Percentiles rank a stretch among this genome's conserved stretches.
phyloP scores from a whole-genome alignment of 306 rosid species.

The Crotalaria pallida region DNA sequence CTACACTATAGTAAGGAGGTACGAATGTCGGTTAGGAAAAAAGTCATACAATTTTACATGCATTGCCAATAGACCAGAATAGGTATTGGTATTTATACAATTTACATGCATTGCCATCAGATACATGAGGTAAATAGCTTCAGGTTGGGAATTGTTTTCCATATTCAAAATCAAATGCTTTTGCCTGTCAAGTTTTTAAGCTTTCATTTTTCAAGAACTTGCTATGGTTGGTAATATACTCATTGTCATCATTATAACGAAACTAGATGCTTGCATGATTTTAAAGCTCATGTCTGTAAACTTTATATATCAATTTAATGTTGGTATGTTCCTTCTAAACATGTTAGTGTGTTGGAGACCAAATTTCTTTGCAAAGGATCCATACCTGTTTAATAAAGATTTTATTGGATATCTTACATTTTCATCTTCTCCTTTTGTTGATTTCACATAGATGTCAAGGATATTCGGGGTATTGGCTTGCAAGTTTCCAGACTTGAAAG shows the following conservation, averaged over 20 bases:
- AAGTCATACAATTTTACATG: not conserved
- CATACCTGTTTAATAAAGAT: conserved; percentile 2
- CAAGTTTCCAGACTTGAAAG: conserved; percentile 87
- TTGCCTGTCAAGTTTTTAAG: not conserved
- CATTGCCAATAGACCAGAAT: not conserved
- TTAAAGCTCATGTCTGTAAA: not conserved
- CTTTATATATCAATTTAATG: not conserved
- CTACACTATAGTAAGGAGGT: not conserved
- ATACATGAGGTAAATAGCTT: not conserved
- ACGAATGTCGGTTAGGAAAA: not conserved
- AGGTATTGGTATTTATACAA: not conserved
- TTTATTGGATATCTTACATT: conserved; percentile 7
- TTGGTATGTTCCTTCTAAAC: not conserved
- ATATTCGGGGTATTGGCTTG: conserved; percentile 93
- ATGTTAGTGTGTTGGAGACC: conserved; percentile 13
- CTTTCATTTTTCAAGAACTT: not conserved
- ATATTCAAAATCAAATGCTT: not conserved
- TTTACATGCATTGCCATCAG: not conserved
- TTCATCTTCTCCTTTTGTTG: conserved; percentile 17
- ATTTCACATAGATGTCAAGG: conserved; percentile 67
- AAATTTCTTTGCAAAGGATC: not conserved
- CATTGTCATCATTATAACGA: not conserved
- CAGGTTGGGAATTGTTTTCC: not conserved
- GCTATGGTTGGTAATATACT: not conserved
- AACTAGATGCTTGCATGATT: conserved; percentile 3